Conservation (phyloP, 202 grass and related monocot genomes). For the Dendrocalamus latiflorus region DNA sequence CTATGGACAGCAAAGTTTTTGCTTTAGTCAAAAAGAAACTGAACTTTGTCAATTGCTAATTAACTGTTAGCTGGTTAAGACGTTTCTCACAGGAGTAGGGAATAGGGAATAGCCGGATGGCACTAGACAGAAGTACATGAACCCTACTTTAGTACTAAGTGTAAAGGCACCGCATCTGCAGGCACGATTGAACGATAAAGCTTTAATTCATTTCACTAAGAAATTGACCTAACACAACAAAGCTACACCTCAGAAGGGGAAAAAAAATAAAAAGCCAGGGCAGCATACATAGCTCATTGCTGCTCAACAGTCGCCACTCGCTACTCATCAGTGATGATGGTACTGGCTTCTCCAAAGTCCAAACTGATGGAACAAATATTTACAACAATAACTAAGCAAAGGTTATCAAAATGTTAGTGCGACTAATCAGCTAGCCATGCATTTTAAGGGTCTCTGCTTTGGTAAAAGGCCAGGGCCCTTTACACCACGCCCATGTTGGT, state of each 20-base stretch:
- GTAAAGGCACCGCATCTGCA: neutral
- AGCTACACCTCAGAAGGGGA: neutral
- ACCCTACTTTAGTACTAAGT: too few relatives aligned
- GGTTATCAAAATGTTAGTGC: neutral
- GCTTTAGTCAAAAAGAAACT: neutral
- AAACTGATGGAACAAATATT: neutral
- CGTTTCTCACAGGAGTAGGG: neutral
- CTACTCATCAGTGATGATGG: neutral
- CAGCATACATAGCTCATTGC: neutral
- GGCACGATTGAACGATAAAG: neutral
- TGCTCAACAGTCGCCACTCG: neutral
- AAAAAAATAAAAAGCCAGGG: neutral
- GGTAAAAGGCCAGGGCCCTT: slow-evolving; percentile 5
- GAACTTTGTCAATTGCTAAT: neutral
- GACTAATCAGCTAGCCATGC: neutral
- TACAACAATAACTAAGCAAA: neutral
- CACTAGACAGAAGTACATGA: neutral
- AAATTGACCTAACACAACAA: too few relatives aligned
- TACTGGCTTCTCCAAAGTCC: neutral
- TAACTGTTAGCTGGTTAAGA: neutral
- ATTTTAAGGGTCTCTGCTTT: neutral
- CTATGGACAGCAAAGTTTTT: neutral
- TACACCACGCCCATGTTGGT: slow-evolving; percentile 41
- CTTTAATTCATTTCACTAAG: too few relatives aligned
- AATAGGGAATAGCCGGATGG: neutral